Evolutionary conservation across 148 eudicot species (phyloP), one percentile per base, ranked within the genome.

Genomic region (Persicaria tinctoria): DNA sequence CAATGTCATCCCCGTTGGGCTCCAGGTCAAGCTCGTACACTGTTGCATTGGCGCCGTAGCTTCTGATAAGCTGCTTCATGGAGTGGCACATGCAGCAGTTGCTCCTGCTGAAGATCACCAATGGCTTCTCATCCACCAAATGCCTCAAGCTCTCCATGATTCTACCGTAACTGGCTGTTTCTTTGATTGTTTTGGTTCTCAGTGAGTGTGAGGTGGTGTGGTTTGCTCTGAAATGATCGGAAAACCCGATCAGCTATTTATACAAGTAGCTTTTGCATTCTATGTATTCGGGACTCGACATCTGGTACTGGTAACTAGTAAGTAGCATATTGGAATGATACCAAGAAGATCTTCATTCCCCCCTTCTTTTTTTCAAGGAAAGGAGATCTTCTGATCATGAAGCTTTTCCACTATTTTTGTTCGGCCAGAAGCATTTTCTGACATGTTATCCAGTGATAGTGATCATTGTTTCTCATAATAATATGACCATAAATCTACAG

Each of bases 131-230:
- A 4, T 63, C 86, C 6, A 78, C 87, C 79, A 92, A 74, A 18
- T 77, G 72, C 74, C 18, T 78, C 60, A 90, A 82, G 7, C 73
- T 51, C 17, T 84, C 85, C 91, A 90, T 90, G 12, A 16, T 54
- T 68, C 41, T 11, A 41, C 49, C 8, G 5, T 8, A 46, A 11
- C 11, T 57, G 10, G 17, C 18, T 6, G 32, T 18, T 17, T n/a
- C 63, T 54, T 55, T 16, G 23, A 13, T 55, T 55, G 59, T 32
- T 63, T 63, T 57, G 4, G 4, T 11, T 11, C 68, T 18, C 32
- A 59, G 62, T 16, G 46, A 53, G 54, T 13, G 46, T 76, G 68
- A 41, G 27, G 68, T 63, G n/a, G 6, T 63, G 69, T 45, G 41
- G 70, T 66, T 66, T 66, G 46, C 8, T 41, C 17, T 66, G 48